These are phyloP conservation scores for Holtermanniella nyarrowii DNA, from an alignment of 768 basidiomycete species.

Conservation along the genomic window DNA sequence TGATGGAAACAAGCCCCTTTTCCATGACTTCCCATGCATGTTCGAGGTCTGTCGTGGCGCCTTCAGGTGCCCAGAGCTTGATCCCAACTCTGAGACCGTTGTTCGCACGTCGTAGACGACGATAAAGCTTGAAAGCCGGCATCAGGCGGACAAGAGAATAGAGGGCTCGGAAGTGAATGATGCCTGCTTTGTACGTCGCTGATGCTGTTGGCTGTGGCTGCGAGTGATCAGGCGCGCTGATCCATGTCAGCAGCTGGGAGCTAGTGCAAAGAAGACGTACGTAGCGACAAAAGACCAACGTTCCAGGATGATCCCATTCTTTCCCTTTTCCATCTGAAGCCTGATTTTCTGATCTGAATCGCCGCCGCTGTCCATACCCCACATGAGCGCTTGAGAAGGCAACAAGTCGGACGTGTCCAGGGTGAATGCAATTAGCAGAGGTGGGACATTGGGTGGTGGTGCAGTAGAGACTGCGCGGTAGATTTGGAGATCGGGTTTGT, in stretches of 20 bases:
- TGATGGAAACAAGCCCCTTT: constrained; percentile 25
- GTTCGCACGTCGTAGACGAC: constrained; percentile 23
- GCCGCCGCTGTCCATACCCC: constrained; percentile 13
- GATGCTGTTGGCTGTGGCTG: constrained; percentile 19
- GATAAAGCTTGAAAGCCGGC: constrained; percentile 30
- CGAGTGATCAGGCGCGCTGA: constrained; percentile 7
- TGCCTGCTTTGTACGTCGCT: constrained; percentile 32
- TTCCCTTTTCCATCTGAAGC: constrained; percentile 16
- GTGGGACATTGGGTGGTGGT: constrained; percentile 23
- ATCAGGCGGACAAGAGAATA: constrained; percentile 27
- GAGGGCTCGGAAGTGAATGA: constrained; percentile 34
- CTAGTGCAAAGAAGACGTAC: constrained; percentile 10
- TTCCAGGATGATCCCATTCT: constrained; percentile 33
- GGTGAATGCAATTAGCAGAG: constrained; percentile 37
- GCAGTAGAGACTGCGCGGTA: constrained; percentile 27
- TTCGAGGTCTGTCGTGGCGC: constrained; percentile 14
- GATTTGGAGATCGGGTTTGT: constrained; percentile 28
- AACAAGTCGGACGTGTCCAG: constrained; percentile 36
- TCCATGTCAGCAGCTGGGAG: background rate
- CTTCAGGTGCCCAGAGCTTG: constrained; percentile 38
- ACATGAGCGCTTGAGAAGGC: constrained; percentile 27
- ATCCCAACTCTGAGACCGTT: constrained; percentile 33
- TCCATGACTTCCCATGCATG: constrained; percentile 40
- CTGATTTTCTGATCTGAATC: constrained; percentile 15
- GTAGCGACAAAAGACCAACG: constrained; percentile 32